Percentiles rank a stretch among this genome's conserved stretches.
Evolutionary conservation across 441 rosid genomes (phyloP).

Genomic region (Brassica balearica): DNA sequence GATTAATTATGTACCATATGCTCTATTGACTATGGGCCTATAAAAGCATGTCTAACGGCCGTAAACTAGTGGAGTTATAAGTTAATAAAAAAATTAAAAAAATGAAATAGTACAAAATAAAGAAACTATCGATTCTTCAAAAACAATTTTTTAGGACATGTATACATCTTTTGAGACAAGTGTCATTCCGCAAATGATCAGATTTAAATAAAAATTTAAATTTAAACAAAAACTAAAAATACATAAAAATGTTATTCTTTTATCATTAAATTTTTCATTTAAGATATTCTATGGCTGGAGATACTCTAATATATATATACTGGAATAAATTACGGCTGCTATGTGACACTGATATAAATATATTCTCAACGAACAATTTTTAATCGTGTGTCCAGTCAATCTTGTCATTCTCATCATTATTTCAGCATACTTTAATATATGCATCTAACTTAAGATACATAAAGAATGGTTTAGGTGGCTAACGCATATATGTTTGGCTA

Average conservation of each 20-base stretch:
- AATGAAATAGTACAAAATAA: too few species aligned
- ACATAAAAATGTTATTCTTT: too few species aligned
- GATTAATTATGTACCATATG: conserved; percentile 28
- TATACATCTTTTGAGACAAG: too few species aligned
- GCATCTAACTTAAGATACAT: not conserved
- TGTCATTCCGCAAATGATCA: too few species aligned
- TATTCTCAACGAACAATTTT: conserved; percentile 38
- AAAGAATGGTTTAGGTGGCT: not conserved
- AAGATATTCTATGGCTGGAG: conserved; percentile 1
- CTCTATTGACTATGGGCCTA: not conserved
- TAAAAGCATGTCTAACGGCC: not conserved
- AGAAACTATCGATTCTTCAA: too few species aligned
- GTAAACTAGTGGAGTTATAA: too few species aligned
- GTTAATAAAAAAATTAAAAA: too few species aligned
- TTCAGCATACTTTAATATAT: conserved; percentile 15
- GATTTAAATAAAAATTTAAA: too few species aligned
- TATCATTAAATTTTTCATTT: too few species aligned
- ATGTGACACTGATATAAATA: conserved; percentile 36
- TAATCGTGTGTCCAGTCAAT: conserved; percentile 40
- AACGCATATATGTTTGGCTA: conserved; percentile 43
- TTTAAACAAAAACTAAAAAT: too few species aligned
- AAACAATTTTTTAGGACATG: too few species aligned
- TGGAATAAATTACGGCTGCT: conserved; percentile 39
- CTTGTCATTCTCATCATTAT: conserved; percentile 40
- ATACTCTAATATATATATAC: conserved; percentile 3